A percentile compares a stretch with the other conserved stretches of the same genome.
Evolutionary conservation across 768 basidiomycete species (phyloP).

Genomic region (Serpula lacrymans): DNA sequence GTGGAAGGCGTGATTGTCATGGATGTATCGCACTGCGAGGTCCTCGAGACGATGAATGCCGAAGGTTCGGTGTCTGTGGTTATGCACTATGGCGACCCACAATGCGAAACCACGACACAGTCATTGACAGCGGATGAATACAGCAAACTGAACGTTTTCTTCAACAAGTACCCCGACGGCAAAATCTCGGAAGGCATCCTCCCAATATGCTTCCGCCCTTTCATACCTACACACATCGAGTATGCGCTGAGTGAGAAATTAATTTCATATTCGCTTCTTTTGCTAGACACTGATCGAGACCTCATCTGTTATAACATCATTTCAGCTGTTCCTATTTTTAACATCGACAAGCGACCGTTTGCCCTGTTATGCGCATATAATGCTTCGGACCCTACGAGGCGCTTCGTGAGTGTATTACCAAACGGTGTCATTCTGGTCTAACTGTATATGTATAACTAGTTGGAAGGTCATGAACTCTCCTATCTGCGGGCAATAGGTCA

Average conservation of each 20-base stretch:
- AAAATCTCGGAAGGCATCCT: conserved; percentile 85
- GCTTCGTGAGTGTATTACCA: conserved; percentile 54
- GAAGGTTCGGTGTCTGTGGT: conserved; percentile 67
- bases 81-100: conserved; percentile 66
- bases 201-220: conserved; percentile 76
- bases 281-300: conserved; percentile 3
- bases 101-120: conserved; percentile 46
- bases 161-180: conserved; percentile 78
- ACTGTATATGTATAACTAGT: no score
- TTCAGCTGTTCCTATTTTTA: conserved; percentile 86
- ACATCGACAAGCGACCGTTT: conserved; percentile 89
- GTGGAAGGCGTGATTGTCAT: conserved; percentile 90
- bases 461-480: conserved; percentile 87
- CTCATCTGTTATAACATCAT: conserved; percentile 1
- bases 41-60: conserved; percentile 62
- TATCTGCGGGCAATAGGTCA: conserved; percentile 87
- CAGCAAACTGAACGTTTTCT: conserved; percentile 69
- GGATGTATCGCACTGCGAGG: conserved; percentile 89
- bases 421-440: no score
- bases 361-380: conserved; percentile 91
- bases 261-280: background rate
- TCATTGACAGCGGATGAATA: conserved; percentile 71
- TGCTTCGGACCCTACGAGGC: conserved; percentile 72
- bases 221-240: conserved; percentile 78
- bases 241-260: conserved; percentile 76